phyloP scores from a whole-genome alignment of 2,329 filamentous ascomycete genomes.

The Xylaria sp. region DNA sequence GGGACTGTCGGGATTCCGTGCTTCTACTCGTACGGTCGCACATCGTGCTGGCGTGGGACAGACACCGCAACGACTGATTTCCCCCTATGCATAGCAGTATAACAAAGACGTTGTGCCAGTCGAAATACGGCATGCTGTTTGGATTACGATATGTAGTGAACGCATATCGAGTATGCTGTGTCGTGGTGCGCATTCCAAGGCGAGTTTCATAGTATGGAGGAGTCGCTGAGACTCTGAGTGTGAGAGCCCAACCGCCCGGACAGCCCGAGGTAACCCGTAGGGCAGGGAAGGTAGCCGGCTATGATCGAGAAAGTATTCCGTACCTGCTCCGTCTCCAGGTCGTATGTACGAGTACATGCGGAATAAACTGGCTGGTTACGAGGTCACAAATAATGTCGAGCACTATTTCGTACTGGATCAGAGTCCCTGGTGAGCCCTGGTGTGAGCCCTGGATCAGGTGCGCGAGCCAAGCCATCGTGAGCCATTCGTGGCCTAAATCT shows the following conservation, averaged over 20 bases:
- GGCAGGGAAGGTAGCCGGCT: too few species aligned
- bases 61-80: background rate
- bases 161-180: background rate
- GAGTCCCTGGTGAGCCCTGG: background rate
- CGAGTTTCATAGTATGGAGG: background rate
- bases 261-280: background rate
- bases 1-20: background rate
- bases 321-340: too few species aligned
- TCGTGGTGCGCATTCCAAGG: background rate
- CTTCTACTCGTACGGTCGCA: background rate
- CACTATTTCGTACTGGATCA: too few species aligned
- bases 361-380: background rate
- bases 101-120: background rate
- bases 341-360: too few species aligned
- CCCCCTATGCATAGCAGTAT: background rate
- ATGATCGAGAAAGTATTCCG: too few species aligned
- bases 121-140: background rate
- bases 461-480: background rate
- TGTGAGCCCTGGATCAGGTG: background rate
- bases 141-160: background rate
- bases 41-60: background rate
- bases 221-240: background rate
- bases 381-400: background rate
- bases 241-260: background rate
- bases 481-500: background rate